Evolutionary conservation across 2,329 filamentous ascomycete genomes (phyloP), one percentile per base, ranked within the genome.

Genomic region (Trichoderma atroviride): DNA sequence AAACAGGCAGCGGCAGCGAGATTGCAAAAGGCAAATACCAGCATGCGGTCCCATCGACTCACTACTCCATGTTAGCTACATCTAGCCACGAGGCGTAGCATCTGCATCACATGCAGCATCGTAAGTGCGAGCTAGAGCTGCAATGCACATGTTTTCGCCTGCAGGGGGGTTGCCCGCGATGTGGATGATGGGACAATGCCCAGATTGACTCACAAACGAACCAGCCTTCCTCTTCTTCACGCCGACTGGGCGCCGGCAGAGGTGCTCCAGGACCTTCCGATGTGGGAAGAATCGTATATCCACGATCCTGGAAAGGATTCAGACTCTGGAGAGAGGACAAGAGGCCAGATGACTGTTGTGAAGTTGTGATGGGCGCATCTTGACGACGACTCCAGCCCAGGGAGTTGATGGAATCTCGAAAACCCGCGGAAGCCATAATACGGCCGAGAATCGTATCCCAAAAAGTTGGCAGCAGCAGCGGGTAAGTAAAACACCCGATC

Each of bases 151-250:
- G 82, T 79, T 76, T 76, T 78, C 77, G 78, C 43, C 79, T 82
- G 81, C 82, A 84, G 79, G 79, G 79, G 80, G 78, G 77, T 16
- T 22, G 10, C 75, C 72, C 73, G 75, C 78, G 43, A 61, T 71
- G 71, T 69, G 72, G 68, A 65, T 71, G 71, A 68, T 71, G 72
- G 50, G 61, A 73, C 72, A 67, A 70, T 69, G 71, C 71, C 72
- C 31, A 73, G 73, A 71, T 75, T 77, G 72, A 88, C 96, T 95
- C 88, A 99, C 96, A 85, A 77, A 92, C 91, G 88, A 97, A 94
- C 89, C 92, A 97, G 73, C 91, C 92, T 82, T 97, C 96, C 79
- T 98, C 95, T 81, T 98, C 96, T 78, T 97, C 94, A 75, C 94
- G 89, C 76, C 94, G 88, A 78, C 81, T 92, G 71, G 93, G 89